Base-by-base conservation (phyloP, 2,329 filamentous ascomycete genomes). In the Corinectria fuckeliana region DNA sequence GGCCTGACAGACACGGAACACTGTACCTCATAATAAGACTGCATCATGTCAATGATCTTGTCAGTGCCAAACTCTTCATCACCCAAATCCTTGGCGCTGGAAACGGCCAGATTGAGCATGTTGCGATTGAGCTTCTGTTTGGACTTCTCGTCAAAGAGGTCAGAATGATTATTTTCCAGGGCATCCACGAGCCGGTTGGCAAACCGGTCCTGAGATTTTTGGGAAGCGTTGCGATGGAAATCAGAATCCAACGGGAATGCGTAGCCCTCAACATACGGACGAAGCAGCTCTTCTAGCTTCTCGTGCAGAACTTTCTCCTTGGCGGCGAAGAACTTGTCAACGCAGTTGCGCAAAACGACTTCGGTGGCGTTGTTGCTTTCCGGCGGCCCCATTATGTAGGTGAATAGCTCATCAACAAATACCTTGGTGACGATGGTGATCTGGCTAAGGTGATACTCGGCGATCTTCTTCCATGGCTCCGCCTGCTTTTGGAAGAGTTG, bases 31-130 rank as follows among this genome's bases (percentile, higher is more conserved):
- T 82, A 82, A 57, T 81, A 80, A 0, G 73, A 72, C 48, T 76
- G 61, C 69, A 81, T 78, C 61, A 78, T 79, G 44, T 83, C 76
- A 41, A 83, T 75, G 1, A 80, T 71, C 1, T 74, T 75, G 0
- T 76, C 72, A 0, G 73, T 76, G 0, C 74, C 76, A 50, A 78
- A 79, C 14, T 72, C 72, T 47, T 60, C 61, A 2, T 50, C 50
- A 13, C 68, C 64, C 5, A 62, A 62, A 5, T 64, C 52, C 2
- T 62, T 41, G 0, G 55, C 36, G 3, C 32, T 23, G 1, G 38
- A 23, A 42, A 71, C 32, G 4, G 56, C 63, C 1, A 48, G n/a
- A 1, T 14, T 36, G 6, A 68, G 59, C 45, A 50, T 50, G 4
- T 48, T 49, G 0, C n/a, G 50, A 0, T 41, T 56, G 2, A 67